phyloP scores from a whole-genome alignment of 768 basidiomycete species.

The Phanerochaete sordida region DNA sequence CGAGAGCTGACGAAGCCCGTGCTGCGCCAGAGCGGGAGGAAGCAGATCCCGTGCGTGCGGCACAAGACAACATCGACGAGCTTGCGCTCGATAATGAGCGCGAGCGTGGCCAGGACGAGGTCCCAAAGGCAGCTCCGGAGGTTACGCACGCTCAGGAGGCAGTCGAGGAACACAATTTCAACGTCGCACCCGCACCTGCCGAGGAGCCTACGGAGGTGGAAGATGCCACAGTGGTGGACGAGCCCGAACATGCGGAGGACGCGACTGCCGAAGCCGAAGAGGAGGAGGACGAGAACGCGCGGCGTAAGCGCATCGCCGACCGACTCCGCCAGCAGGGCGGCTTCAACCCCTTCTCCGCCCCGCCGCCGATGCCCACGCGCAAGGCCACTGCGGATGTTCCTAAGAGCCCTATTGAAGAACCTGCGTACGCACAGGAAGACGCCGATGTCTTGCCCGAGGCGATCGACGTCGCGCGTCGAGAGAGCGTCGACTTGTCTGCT shows the following conservation, averaged over 20 bases:
- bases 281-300: conserved; percentile 51
- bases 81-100: background rate
- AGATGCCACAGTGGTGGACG: background rate
- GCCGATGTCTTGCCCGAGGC: background rate
- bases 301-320: conserved; percentile 57
- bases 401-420: background rate
- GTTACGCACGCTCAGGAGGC: background rate
- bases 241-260: background rate
- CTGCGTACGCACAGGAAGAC: background rate
- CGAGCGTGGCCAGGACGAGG: background rate
- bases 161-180: background rate
- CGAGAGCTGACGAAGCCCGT: background rate
- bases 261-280: conserved; percentile 23
- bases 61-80: background rate
- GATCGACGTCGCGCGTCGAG: conserved; percentile 4
- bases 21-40: background rate
- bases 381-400: conserved; percentile 1
- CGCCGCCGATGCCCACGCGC: conserved; percentile 23
- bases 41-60: background rate
- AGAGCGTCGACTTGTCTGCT: conserved; percentile 3
- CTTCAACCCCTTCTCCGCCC: conserved; percentile 49
- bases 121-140: background rate
- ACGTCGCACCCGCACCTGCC: background rate
- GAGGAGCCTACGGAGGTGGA: background rate
- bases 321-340: conserved; percentile 60